These are phyloP conservation scores for Cyamopsis tetragonoloba DNA, from an alignment of 306 rosid species.

Conservation along the genomic window DNA sequence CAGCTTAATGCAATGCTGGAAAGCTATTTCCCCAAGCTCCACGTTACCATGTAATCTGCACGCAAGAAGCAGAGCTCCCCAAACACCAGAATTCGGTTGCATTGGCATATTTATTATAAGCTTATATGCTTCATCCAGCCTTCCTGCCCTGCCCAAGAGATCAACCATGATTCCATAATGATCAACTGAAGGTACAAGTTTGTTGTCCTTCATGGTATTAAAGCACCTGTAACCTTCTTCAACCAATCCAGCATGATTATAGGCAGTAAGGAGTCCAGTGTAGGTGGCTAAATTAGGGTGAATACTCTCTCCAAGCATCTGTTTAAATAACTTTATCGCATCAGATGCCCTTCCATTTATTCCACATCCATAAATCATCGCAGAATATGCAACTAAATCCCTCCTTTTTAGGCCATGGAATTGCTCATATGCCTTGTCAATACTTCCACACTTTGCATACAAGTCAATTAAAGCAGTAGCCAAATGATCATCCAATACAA, in stretches of 20 bases:
- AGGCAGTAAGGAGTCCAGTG: conserved; percentile 65
- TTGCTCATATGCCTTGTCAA: conserved; percentile 55
- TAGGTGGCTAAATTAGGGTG: conserved; percentile 56
- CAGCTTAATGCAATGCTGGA: conserved; percentile 55
- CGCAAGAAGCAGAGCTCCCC: conserved; percentile 79
- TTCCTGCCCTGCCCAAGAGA: conserved; percentile 67
- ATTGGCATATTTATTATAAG: conserved; percentile 60
- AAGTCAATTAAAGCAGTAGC: conserved; percentile 69
- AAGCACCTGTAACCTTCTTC: conserved; percentile 70
- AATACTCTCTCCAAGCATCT: conserved; percentile 50
- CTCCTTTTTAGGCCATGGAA: conserved; percentile 47
- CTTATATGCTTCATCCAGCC: conserved; percentile 51
- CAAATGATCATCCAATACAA: conserved; percentile 71
- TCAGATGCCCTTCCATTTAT: conserved; percentile 58
- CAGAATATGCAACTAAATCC: conserved; percentile 79
- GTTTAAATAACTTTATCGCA: conserved; percentile 52
- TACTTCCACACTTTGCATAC: conserved; percentile 68
- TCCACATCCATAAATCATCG: conserved; percentile 80
- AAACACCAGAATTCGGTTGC: conserved; percentile 55
- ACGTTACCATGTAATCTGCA: conserved; percentile 51
- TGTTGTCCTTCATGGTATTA: conserved; percentile 49
- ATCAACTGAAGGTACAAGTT: conserved; percentile 50
- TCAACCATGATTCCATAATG: conserved; percentile 69
- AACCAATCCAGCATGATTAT: conserved; percentile 64
- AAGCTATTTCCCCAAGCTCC: conserved; percentile 60